Evolutionary conservation across 768 basidiomycete species (phyloP).

Genomic region (Tricholoma sp.): DNA sequence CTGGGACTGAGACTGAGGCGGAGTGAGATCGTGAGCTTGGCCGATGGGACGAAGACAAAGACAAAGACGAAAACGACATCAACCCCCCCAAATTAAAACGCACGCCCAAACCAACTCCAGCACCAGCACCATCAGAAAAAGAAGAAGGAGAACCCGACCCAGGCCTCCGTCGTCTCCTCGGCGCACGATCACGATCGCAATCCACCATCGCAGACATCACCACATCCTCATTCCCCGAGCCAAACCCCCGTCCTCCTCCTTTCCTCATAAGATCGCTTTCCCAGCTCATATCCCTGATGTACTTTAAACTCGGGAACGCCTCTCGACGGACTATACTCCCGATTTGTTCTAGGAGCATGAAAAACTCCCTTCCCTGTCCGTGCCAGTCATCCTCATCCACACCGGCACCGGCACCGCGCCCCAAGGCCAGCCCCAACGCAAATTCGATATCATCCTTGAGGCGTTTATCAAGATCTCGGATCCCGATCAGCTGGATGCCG

Average conservation of each 20-base stretch:
- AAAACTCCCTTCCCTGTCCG: constrained; percentile 37
- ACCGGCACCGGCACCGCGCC: no score
- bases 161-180: no score
- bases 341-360: constrained; percentile 62
- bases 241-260: constrained; percentile 17
- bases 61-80: neutral
- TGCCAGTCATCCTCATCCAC: no score
- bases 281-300: constrained; percentile 61
- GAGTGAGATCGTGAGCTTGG: neutral
- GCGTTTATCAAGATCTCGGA: constrained; percentile 65
- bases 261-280: constrained; percentile 52
- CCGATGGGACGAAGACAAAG: neutral
- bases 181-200: no score
- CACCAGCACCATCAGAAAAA: no score
- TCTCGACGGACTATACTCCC: constrained; percentile 49
- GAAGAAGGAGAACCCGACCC: no score
- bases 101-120: no score
- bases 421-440: neutral
- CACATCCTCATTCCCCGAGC: no score
- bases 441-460: constrained; percentile 38
- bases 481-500: constrained; percentile 59
- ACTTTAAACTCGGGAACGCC: constrained; percentile 58
- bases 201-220: no score
- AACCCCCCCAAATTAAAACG: neutral
- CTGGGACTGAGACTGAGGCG: no score